These are phyloP conservation scores for Symbiotaphrina buchneri DNA, from an alignment of 495 filamentous ascomycete species.

Conservation along the genomic window DNA sequence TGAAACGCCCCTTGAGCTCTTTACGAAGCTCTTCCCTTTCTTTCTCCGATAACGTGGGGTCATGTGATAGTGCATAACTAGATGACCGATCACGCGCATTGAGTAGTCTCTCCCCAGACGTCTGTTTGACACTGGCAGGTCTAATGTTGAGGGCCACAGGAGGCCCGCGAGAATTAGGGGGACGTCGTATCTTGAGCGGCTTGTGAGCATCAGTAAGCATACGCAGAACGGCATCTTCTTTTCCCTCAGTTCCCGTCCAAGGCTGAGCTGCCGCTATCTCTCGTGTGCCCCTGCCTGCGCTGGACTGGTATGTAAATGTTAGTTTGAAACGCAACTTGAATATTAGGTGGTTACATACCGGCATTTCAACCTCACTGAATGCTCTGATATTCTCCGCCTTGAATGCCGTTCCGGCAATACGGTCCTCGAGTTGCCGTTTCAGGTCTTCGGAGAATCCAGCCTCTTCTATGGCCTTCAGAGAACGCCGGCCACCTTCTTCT, in stretches of 20 bases:
- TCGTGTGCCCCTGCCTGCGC: conserved; percentile 49
- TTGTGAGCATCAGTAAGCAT: conserved; percentile 78
- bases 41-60: conserved; percentile 32
- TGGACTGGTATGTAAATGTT: conserved; percentile 14
- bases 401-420: conserved; percentile 49
- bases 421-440: conserved; percentile 48
- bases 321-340: conserved; percentile 1
- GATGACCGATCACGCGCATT: conserved; percentile 58
- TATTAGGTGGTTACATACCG: conserved; percentile 21
- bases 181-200: conserved; percentile 39
- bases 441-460: conserved; percentile 78
- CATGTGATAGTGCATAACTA: conserved; percentile 42
- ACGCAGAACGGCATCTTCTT: conserved; percentile 55
- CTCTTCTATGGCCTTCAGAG: conserved; percentile 53
- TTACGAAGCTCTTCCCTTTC: conserved; percentile 45
- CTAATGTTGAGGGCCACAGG: conserved; percentile 16
- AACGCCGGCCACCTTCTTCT: conserved; percentile 44
- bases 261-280: conserved; percentile 44
- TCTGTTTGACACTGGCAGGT: conserved; percentile 16
- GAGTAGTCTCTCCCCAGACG: conserved; percentile 37
- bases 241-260: conserved; percentile 59
- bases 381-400: conserved; percentile 42
- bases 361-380: conserved; percentile 41
- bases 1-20: conserved; percentile 63
- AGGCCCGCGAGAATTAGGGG: conserved; percentile 17